Evolutionary conservation across 2,329 filamentous ascomycete species (phyloP).

Genomic region (Xylariaceae sp.): DNA sequence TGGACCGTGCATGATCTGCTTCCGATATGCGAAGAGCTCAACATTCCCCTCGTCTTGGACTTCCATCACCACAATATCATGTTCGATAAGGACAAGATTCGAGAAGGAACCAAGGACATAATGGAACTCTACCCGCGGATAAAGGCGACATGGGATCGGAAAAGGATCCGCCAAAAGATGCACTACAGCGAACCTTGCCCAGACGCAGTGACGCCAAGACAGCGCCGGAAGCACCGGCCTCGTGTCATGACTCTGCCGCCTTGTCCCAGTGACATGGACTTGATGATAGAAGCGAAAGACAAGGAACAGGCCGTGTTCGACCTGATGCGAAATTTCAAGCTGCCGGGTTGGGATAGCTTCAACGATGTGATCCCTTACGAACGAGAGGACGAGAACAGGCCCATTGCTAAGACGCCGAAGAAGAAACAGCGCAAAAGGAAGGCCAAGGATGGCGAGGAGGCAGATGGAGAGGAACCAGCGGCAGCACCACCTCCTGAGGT

Average conservation of each 20-base stretch:
- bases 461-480: constrained; percentile 18
- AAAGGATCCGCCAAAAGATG: constrained; percentile 89
- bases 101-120: constrained; percentile 82
- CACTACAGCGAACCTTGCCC: constrained; percentile 83
- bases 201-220: constrained; percentile 68
- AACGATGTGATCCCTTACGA: constrained; percentile 74
- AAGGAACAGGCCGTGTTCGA: constrained; percentile 97
- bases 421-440: constrained; percentile 41
- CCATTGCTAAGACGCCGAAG: constrained; percentile 41
- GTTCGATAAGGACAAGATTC: constrained; percentile 65
- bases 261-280: constrained; percentile 75
- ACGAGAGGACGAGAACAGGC: constrained; percentile 68
- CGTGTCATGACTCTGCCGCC: constrained; percentile 76
- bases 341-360: constrained; percentile 72
- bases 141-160: constrained; percentile 74
- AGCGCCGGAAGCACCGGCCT: constrained; percentile 79
- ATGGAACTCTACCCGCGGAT: constrained; percentile 70
- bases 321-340: constrained; percentile 79
- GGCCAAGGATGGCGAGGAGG: constrained; percentile 25
- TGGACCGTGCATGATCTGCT: constrained; percentile 91
- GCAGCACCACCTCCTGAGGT: constrained; percentile 43
- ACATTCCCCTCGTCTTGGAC: constrained; percentile 87
- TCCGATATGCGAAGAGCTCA: constrained; percentile 86
- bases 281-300: constrained; percentile 99
- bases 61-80: constrained; percentile 95